phyloP scores from a whole-genome alignment of 2,329 filamentous ascomycete genomes.

The Scortechinia acanthostroma region DNA sequence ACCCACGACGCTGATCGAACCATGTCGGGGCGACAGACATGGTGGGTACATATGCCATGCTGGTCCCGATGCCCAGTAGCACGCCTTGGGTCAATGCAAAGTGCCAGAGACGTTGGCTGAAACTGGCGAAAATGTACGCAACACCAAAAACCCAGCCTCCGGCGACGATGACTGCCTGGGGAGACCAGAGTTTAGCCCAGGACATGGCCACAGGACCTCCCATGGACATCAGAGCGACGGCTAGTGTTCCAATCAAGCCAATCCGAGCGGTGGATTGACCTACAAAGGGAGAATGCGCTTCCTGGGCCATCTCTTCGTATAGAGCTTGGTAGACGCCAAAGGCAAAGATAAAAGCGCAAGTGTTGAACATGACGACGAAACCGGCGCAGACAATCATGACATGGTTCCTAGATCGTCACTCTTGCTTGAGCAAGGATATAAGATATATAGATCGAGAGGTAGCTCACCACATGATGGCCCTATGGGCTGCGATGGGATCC shows the following conservation, averaged over 20 bases:
- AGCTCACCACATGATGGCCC: too few species aligned
- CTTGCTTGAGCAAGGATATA: too few species aligned
- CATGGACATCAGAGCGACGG: constrained; percentile 5
- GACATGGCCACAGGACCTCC: constrained; percentile 3
- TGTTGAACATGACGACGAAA: constrained; percentile 4
- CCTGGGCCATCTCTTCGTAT: constrained; percentile 3
- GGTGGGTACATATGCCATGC: constrained; percentile 5
- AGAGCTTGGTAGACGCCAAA: constrained; percentile 5
- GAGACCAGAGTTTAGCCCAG: constrained; percentile 4
- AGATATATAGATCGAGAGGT: too few species aligned
- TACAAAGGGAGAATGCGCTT: constrained; percentile 2
- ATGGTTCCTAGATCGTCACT: background rate
- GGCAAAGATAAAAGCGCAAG: constrained; percentile 3
- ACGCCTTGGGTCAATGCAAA: constrained; percentile 3
- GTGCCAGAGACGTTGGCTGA: constrained; percentile 5
- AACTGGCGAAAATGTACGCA: constrained; percentile 4
- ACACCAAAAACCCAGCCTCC: constrained; percentile 4
- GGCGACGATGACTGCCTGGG: background rate
- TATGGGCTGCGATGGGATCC: too few species aligned
- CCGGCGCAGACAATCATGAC: constrained; percentile 2
- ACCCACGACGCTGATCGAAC: background rate
- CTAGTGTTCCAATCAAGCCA: constrained; percentile 3
- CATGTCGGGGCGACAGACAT: background rate
- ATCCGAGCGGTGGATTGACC: constrained; percentile 3
- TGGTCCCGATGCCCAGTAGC: constrained; percentile 1